phyloP scores from a whole-genome alignment of 345 rosid genomes.

The Turnera subulata region DNA sequence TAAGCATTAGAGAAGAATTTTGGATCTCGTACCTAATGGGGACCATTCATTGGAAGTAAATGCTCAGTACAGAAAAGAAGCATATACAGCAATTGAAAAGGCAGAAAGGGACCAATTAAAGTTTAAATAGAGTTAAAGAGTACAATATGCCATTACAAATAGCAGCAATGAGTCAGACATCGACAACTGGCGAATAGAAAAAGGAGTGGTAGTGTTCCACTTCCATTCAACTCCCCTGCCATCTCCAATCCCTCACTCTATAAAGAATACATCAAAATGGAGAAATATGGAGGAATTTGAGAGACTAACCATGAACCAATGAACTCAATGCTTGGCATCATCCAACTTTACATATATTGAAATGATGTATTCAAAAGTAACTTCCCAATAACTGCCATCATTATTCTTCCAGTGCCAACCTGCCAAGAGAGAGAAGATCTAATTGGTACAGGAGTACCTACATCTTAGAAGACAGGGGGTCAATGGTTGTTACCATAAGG shows the following conservation, averaged over 20 bases:
- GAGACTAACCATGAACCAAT: neutral
- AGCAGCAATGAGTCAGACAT: too few species aligned
- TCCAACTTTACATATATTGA: neutral
- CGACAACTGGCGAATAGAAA: too few species aligned
- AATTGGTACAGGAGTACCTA: neutral
- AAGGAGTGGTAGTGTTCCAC: slow-evolving; percentile 4
- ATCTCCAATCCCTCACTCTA: neutral
- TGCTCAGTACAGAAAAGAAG: neutral
- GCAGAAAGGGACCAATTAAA: neutral
- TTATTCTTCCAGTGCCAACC: slow-evolving; percentile 10
- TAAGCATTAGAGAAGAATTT: neutral
- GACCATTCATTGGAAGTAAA: neutral
- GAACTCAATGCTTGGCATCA: neutral
- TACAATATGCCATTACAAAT: slow-evolving; percentile 1
- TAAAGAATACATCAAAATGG: neutral
- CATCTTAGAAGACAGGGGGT: slow-evolving; percentile 7
- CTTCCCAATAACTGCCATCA: slow-evolving; percentile 1
- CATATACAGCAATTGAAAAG: neutral
- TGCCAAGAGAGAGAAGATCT: slow-evolving; percentile 4
- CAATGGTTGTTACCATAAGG: slow-evolving; percentile 1
- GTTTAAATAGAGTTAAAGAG: slow-evolving; percentile 3
- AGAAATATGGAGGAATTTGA: neutral
- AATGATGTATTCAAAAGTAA: slow-evolving; percentile 4
- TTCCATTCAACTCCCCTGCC: neutral
- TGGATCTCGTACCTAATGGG: slow-evolving; percentile 3